Base-by-base conservation (phyloP, 1,139 yeast species). In the Insectozyma bohioensis region DNA sequence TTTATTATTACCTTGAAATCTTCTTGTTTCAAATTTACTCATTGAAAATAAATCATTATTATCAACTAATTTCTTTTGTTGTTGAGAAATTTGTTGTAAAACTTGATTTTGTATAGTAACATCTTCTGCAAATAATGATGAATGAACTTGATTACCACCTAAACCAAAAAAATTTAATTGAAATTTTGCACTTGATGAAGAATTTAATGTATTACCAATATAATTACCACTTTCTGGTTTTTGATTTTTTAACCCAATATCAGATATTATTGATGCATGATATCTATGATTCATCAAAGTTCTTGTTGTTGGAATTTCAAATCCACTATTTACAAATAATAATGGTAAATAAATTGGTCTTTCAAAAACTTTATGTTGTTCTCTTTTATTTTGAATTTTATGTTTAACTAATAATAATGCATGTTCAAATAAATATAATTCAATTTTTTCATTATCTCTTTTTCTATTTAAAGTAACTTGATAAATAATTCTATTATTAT, bases 321-420 rank as follows among this genome's bases (percentile, higher is more conserved):
- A 90, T 2, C 85, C 80, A 39, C 88, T 76, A 26, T 88, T 78
- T 12, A 81, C 77, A 50, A 80, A 84, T 39, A 94, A 64, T 37
- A 92, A 66, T 24, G 95, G 96, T 35, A 92, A 67, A 28, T 95
- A 96, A 31, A 94, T 85, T 6, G 98, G 98, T 55, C 88, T 77
- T 50, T 94, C 94, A 58, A 83, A 86, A 11, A 92, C 97, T 52
- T 88, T 85, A 50, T 85, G 84, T 42, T 85, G 95, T 48, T 92
- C 97, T 48, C 95, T 75, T 56, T 92, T 90, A 54, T 87, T 88
- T 40, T 86, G 88, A 20, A 84, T 71, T 58, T 90, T 94, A 38
- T 85, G 85, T 52, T 92, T 84, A 23, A 88, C 90, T 57, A 92
- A 82, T 41, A 94, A 63, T 26, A 92, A 56, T 33, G 94, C 88